Conservation (phyloP, 2,329 filamentous ascomycete species). For the Dactylellina cionopaga region DNA sequence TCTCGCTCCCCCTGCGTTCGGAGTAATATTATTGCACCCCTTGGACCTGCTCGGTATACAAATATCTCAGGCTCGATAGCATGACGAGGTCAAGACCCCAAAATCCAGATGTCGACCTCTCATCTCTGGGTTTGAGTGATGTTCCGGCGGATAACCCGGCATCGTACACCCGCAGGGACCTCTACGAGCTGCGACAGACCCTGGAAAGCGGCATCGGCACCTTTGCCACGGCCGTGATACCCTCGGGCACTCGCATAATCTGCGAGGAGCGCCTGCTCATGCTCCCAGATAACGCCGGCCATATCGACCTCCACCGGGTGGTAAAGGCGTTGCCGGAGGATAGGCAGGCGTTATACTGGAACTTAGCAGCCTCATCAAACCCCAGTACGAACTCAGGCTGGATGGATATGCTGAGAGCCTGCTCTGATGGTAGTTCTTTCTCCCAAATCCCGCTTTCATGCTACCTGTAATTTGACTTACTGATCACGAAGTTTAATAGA, state of each 20-base stretch:
- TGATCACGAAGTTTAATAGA: slow-evolving; percentile 5
- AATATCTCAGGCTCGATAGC: slow-evolving; percentile 2
- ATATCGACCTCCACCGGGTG: slow-evolving; percentile 21
- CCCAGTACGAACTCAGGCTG: slow-evolving; percentile 28
- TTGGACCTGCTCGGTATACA: no score
- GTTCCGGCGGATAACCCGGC: neutral
- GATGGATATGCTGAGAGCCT: slow-evolving; percentile 18
- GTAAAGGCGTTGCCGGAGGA: neutral
- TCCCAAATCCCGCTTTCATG: neutral
- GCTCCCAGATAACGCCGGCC: slow-evolving; percentile 27
- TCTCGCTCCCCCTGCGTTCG: no score
- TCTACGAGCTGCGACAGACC: slow-evolving; percentile 47
- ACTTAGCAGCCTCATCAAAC: slow-evolving; percentile 41
- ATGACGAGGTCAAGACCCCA: slow-evolving; percentile 10
- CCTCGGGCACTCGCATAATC: slow-evolving; percentile 38
- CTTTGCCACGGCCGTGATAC: slow-evolving; percentile 19
- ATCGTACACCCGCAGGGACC: slow-evolving; percentile 27
- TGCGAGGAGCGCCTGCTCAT: slow-evolving; percentile 41
- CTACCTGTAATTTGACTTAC: neutral
- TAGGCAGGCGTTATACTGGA: slow-evolving; percentile 23
- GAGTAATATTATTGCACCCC: no score
- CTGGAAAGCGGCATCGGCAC: slow-evolving; percentile 22
- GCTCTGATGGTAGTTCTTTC: slow-evolving; percentile 20
- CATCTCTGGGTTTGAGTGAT: slow-evolving; percentile 3
- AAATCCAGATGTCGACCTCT: slow-evolving; percentile 20